Percentiles rank a stretch among this genome's conserved stretches.
Evolutionary conservation across 768 basidiomycete species (phyloP).

Genomic region (Gyrodon lividus): DNA sequence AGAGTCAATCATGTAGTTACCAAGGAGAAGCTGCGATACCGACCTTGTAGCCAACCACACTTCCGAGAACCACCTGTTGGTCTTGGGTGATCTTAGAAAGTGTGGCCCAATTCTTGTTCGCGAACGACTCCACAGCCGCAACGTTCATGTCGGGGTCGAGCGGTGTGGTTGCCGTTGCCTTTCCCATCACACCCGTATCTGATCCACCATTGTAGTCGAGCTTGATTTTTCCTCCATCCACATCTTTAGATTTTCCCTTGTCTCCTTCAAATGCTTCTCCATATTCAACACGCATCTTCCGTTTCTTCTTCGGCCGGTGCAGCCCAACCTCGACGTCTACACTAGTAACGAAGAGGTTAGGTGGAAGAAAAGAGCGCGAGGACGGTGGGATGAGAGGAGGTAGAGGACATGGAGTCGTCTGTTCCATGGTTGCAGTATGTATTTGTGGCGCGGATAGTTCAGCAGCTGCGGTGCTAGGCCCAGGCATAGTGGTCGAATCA

Average conservation of each 20-base stretch:
- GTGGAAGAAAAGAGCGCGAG: slow-evolving; percentile 53
- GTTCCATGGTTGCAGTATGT: background rate
- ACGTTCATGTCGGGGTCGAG: slow-evolving; percentile 1
- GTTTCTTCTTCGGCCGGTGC: slow-evolving; percentile 36
- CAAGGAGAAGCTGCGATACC: background rate
- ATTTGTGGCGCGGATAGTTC: slow-evolving; percentile 4
- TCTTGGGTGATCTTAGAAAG: slow-evolving; percentile 23
- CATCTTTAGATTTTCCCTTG: background rate
- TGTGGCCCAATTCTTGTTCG: slow-evolving; percentile 16
- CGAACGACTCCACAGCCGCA: slow-evolving; percentile 10
- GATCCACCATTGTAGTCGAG: slow-evolving; percentile 14
- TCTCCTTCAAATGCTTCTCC: slow-evolving; percentile 15
- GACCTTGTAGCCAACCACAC: slow-evolving; percentile 52
- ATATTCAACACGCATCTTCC: slow-evolving; percentile 36
- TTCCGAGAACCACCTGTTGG: slow-evolving; percentile 30
- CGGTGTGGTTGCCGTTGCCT: background rate
- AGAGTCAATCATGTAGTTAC: background rate
- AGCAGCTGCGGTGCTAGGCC: slow-evolving; percentile 1
- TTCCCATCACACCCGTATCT: background rate
- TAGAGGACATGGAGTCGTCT: slow-evolving; percentile 6
- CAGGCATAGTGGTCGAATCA: background rate
- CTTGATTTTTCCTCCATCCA: background rate
- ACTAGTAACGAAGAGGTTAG: slow-evolving; percentile 68
- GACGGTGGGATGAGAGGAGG: slow-evolving; percentile 62
- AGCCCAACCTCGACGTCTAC: slow-evolving; percentile 61